These are phyloP conservation scores for Terfezia claveryi DNA, from an alignment of 495 filamentous ascomycete species.

Conservation along the genomic window DNA sequence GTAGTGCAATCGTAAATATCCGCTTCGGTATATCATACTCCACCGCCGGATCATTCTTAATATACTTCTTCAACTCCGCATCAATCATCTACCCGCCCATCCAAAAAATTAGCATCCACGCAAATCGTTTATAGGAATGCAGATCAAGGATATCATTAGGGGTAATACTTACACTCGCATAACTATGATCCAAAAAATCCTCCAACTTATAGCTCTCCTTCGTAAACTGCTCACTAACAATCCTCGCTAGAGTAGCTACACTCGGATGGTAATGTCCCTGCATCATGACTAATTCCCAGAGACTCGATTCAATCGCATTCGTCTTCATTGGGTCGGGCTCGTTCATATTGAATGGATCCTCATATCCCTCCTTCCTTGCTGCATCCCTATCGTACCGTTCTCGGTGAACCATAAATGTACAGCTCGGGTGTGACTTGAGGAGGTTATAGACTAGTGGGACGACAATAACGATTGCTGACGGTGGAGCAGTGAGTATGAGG, in stretches of 20 bases:
- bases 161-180: conserved; percentile 48
- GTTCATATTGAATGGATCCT: conserved; percentile 53
- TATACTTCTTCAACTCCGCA: conserved; percentile 54
- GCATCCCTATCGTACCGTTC: conserved; percentile 32
- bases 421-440: conserved; percentile 69
- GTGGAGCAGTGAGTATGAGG: conserved; percentile 62
- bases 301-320: conserved; percentile 64
- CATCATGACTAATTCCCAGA: conserved; percentile 84
- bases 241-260: conserved; percentile 79
- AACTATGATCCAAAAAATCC: conserved; percentile 91
- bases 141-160: background rate
- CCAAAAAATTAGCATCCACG: background rate
- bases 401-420: conserved; percentile 89
- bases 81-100: conserved; percentile 39
- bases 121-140: background rate
- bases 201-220: conserved; percentile 82
- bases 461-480: conserved; percentile 64
- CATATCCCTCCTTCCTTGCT: conserved; percentile 43
- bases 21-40: conserved; percentile 86
- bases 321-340: conserved; percentile 73
- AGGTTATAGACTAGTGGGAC: conserved; percentile 92
- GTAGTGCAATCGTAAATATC: conserved; percentile 43
- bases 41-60: conserved; percentile 69
- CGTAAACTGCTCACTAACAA: conserved; percentile 92
- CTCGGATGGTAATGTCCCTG: conserved; percentile 94